These are phyloP conservation scores for Vigna trinervia DNA, from an alignment of 306 rosid genomes.

Conservation along the genomic window DNA sequence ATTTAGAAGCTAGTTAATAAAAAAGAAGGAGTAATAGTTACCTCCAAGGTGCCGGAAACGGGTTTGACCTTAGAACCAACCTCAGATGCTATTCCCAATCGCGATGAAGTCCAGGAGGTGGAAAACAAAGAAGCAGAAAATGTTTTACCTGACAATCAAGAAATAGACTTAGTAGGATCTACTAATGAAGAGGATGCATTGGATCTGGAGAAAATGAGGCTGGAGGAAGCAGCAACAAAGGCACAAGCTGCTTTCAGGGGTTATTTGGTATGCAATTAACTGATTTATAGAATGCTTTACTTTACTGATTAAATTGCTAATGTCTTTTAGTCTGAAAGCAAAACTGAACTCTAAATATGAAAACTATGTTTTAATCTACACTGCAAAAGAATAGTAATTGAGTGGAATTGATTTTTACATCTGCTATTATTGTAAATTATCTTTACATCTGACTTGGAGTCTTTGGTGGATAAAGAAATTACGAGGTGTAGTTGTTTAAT, in stretches of 20 bases:
- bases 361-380: neutral
- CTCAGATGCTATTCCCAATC: constrained; percentile 41
- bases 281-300: constrained; percentile 3
- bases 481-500: constrained; percentile 7
- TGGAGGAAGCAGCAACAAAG: constrained; percentile 87
- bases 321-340: constrained; percentile 4
- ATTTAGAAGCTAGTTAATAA: constrained; percentile 65
- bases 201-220: constrained; percentile 75
- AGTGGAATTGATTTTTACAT: neutral
- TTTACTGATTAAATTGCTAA: constrained; percentile 13
- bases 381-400: neutral
- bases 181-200: constrained; percentile 54
- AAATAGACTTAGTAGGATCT: constrained; percentile 59
- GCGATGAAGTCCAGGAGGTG: constrained; percentile 57
- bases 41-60: constrained; percentile 64
- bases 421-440: constrained; percentile 23
- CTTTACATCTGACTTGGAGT: constrained; percentile 26
- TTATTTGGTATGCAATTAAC: constrained; percentile 73
- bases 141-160: constrained; percentile 59
- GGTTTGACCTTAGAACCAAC: constrained; percentile 61
- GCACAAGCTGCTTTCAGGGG: constrained; percentile 98
- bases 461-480: constrained; percentile 17
- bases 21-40: constrained; percentile 67
- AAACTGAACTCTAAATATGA: constrained; percentile 26
- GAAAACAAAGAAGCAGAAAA: constrained; percentile 61